These are phyloP conservation scores for Phytopythium litorale DNA, from an alignment of 352 stramenopile species.

Conservation along the genomic window DNA sequence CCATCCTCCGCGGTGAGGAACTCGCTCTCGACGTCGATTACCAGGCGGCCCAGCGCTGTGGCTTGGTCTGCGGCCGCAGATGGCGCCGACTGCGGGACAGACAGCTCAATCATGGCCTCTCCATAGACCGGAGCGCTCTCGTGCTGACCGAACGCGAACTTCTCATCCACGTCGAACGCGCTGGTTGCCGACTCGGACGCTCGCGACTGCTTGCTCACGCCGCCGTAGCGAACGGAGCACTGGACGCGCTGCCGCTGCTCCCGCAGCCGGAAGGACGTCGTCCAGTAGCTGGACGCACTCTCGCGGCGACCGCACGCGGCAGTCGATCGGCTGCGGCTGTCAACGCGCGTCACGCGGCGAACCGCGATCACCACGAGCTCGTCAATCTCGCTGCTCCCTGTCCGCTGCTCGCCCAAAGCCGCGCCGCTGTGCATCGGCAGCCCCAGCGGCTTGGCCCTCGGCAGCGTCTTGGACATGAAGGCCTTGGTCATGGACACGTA, in stretches of 20 bases:
- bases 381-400: conserved; percentile 10
- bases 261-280: conserved; percentile 10
- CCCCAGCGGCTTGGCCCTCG: conserved; percentile 18
- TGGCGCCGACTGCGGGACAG: neutral
- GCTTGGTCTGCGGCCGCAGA: neutral
- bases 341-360: conserved; percentile 20
- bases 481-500: conserved; percentile 30
- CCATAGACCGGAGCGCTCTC: conserved; percentile 24
- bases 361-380: conserved; percentile 41
- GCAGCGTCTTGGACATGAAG: conserved; percentile 33
- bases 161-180: conserved; percentile 34
- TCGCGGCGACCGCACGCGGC: conserved; percentile 9
- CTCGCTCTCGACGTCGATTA: conserved; percentile 28
- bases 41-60: conserved; percentile 19
- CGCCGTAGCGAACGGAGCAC: conserved; percentile 25
- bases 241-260: conserved; percentile 18
- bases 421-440: conserved; percentile 8
- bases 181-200: conserved; percentile 12
- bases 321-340: neutral
- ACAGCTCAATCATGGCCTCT: conserved; percentile 32
- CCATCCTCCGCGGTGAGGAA: conserved; percentile 8
- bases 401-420: neutral
- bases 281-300: conserved; percentile 8
- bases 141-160: conserved; percentile 38
- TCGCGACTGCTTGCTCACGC: conserved; percentile 22